Percentiles rank a stretch among this genome's conserved stretches.
Evolutionary conservation across 495 filamentous ascomycete species (phyloP).

Genomic region (Xylaria cubensis): DNA sequence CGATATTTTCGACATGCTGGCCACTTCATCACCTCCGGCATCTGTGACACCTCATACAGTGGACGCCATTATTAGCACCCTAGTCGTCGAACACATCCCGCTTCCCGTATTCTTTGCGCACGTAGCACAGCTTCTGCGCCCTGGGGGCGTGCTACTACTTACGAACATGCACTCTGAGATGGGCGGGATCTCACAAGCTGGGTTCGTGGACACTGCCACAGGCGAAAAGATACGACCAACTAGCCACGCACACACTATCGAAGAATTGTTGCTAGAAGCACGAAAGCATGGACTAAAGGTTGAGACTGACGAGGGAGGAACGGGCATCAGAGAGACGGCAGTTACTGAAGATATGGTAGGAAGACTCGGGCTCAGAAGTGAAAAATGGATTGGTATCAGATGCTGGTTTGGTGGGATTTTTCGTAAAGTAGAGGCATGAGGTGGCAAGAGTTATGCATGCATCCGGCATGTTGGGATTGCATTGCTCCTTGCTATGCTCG

Average conservation of each 20-base stretch:
- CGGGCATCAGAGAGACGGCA: conserved; percentile 51
- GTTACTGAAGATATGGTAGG: conserved; percentile 60
- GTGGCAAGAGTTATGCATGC: no score
- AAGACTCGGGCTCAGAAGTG: conserved; percentile 62
- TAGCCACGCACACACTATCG: conserved; percentile 65
- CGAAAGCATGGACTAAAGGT: conserved; percentile 59
- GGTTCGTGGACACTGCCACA: conserved; percentile 65
- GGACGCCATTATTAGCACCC: conserved; percentile 65
- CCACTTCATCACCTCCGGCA: conserved; percentile 28
- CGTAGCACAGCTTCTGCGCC: conserved; percentile 53
- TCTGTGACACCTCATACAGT: conserved; percentile 31
- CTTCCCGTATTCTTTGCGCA: conserved; percentile 61
- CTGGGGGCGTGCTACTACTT: conserved; percentile 63
- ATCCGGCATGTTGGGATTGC: no score
- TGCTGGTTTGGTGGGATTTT: conserved; percentile 72
- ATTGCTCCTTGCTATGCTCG: no score
- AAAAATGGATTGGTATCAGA: conserved; percentile 71
- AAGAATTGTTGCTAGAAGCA: conserved; percentile 64
- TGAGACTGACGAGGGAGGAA: conserved; percentile 33
- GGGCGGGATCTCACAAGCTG: conserved; percentile 68
- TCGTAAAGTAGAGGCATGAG: conserved; percentile 42
- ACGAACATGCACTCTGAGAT: conserved; percentile 81
- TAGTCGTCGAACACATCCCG: conserved; percentile 74
- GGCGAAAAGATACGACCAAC: conserved; percentile 67
- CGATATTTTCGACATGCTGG: conserved; percentile 50